Base-by-base conservation (phyloP, 768 basidiomycete genomes). In the Coprinellus aureogranulatus region DNA sequence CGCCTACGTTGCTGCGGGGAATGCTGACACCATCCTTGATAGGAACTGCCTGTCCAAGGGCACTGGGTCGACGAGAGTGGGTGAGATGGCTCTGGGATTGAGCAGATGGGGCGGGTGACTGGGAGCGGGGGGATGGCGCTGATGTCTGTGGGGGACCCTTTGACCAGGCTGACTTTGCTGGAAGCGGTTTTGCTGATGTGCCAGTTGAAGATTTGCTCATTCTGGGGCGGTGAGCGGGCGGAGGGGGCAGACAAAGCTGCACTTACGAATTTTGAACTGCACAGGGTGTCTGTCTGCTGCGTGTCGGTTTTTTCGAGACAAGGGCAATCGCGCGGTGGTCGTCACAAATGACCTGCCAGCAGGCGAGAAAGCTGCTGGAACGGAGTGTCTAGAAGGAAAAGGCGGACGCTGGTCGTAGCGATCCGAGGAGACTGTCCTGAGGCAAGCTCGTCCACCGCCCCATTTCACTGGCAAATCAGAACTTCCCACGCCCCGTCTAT, bases 131-230 rank as follows among this genome's bases (percentile, higher is more conserved):
- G 60, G 87, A 81, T 57, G 88, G 75, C 44, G 74, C 67, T 64
- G 82, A 73, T 63, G 72, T 81, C 76, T 82, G 81, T 55, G 93
- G 92, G 52, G 92, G 92, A 72, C 92, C 92, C 81, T 76, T 88
- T 76, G 89, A 78, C 93, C 93, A 96, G 80, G 91, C 92, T 75
- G 92, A 92, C 81, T 86, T 84, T 79, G 81, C 72, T 72, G 88
- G 76, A 77, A 87, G 72, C 75, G 82, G 81, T 79, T 77, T 87
- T 51, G 59, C 48, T 84, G 87, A 88, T 77, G 83, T 72, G 78
- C 77, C 78, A 73, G 87, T 83, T 65, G 89, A 86, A 77, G 84
- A 84, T 87, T 88, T 94, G 90, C 90, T 95, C 93, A 95, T 95
- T 92, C 90, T 92, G 63, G 8, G 52, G 26, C 31, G 49, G 57